phyloP scores from a whole-genome alignment of 2,329 filamentous ascomycete genomes.

The Diplodia scrobiculata region DNA sequence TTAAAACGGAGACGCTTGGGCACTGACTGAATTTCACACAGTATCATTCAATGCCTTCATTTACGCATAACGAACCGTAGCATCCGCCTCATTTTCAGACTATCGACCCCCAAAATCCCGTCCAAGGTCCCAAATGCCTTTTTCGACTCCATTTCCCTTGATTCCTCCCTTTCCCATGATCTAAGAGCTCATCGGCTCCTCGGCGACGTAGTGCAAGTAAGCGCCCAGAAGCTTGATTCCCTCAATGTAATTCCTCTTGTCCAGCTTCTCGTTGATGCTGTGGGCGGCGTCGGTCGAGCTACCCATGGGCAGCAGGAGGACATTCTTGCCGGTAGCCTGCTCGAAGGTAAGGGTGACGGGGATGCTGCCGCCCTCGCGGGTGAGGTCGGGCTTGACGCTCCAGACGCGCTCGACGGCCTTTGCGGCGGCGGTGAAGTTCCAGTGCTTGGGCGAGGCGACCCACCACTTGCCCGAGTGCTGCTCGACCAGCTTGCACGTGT shows the following conservation, averaged over 20 bases:
- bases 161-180: background rate
- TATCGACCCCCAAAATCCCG: background rate
- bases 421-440: conserved; percentile 93
- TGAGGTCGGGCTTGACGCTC: conserved; percentile 90
- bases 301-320: conserved; percentile 92
- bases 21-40: background rate
- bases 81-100: background rate
- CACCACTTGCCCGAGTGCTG: conserved; percentile 98
- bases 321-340: conserved; percentile 96
- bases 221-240: conserved; percentile 93
- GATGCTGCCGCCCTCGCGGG: conserved; percentile 94
- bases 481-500: conserved; percentile 76
- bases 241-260: conserved; percentile 97
- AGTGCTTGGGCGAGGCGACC: conserved; percentile 96
- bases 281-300: conserved; percentile 95
- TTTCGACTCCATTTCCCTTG: background rate
- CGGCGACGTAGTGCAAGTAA: conserved; percentile 93
- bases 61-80: background rate
- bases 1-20: background rate
- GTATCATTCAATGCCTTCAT: background rate
- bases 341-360: conserved; percentile 97
- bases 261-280: conserved; percentile 97
- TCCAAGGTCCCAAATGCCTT: background rate
- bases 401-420: conserved; percentile 97
- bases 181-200: conserved; percentile 66